Percentiles rank a stretch among this genome's conserved stretches.
Evolutionary conservation across 805 yeast genomes (phyloP).

Genomic region (Lipomyces lipofer): DNA sequence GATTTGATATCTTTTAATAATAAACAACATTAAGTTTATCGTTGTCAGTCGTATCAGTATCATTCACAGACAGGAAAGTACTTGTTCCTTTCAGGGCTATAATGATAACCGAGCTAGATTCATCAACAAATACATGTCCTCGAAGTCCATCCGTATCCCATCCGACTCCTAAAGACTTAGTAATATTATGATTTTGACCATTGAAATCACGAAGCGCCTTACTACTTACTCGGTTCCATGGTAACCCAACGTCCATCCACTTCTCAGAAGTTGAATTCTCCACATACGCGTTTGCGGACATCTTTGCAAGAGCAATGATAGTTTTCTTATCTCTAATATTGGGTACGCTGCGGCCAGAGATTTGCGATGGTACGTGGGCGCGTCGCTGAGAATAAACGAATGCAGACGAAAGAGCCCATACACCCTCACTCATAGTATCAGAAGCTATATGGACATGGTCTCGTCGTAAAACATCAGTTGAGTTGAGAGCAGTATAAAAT

Average conservation of each 20-base stretch:
- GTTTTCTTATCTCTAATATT: too few species aligned
- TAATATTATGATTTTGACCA: too few species aligned
- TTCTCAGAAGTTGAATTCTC: conserved; percentile 73
- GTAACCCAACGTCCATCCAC: conserved; percentile 68
- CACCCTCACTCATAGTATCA: too few species aligned
- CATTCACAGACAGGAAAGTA: conserved; percentile 61
- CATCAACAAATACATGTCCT: conserved; percentile 82
- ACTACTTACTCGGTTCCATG: conserved; percentile 29
- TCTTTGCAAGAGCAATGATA: conserved; percentile 69
- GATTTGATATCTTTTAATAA: neutral
- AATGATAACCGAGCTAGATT: conserved; percentile 59
- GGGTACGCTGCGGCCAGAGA: too few species aligned
- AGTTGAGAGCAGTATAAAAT: too few species aligned
- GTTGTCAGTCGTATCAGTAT: conserved; percentile 69
- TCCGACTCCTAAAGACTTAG: conserved; percentile 66
- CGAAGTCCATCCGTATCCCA: conserved; percentile 86
- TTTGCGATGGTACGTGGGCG: too few species aligned
- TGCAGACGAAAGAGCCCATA: too few species aligned
- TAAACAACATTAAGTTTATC: conserved; percentile 63
- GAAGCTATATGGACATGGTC: too few species aligned
- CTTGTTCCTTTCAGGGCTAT: conserved; percentile 89
- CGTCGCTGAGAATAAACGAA: too few species aligned
- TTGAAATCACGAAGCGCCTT: too few species aligned
- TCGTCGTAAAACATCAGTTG: too few species aligned
- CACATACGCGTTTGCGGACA: conserved; percentile 91